These are phyloP conservation scores for Cyclotella sp. DNA, from an alignment of 108 stramenopile species.

Conservation along the genomic window DNA sequence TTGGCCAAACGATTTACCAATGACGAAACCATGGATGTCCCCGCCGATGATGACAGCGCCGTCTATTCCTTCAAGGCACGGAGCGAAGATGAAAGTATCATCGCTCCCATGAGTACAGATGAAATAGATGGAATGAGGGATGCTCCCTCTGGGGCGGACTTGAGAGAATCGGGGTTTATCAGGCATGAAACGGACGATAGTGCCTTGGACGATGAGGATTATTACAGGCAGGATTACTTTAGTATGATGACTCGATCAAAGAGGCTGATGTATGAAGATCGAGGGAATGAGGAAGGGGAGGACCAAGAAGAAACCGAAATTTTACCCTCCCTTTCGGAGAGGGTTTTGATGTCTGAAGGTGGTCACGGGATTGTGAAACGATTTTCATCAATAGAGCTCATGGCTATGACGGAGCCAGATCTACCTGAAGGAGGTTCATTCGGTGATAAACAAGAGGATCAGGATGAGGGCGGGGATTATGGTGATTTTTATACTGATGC, in stretches of 20 bases:
- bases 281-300: background rate
- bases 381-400: conserved; percentile 6
- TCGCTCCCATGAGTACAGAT: conserved; percentile 19
- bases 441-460: background rate
- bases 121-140: background rate
- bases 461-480: conserved; percentile 28
- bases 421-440: background rate
- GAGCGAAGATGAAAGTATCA: conserved; percentile 15
- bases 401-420: conserved; percentile 22
- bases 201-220: conserved; percentile 28
- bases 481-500: conserved; percentile 30
- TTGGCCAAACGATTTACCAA: conserved; percentile 6
- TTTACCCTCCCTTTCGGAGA: conserved; percentile 1
- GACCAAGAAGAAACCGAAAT: background rate
- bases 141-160: background rate
- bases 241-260: conserved; percentile 23
- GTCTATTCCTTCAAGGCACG: conserved; percentile 3
- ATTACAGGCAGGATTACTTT: conserved; percentile 29
- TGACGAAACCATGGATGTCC: conserved; percentile 6
- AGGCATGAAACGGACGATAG: conserved; percentile 19
- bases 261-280: conserved; percentile 2
- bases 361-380: background rate
- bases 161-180: background rate
- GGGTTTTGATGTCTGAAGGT: conserved; percentile 14
- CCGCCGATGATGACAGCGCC: background rate